phyloP scores from a whole-genome alignment of 1,139 yeast species.

The Citeromyces hawaiiensis region DNA sequence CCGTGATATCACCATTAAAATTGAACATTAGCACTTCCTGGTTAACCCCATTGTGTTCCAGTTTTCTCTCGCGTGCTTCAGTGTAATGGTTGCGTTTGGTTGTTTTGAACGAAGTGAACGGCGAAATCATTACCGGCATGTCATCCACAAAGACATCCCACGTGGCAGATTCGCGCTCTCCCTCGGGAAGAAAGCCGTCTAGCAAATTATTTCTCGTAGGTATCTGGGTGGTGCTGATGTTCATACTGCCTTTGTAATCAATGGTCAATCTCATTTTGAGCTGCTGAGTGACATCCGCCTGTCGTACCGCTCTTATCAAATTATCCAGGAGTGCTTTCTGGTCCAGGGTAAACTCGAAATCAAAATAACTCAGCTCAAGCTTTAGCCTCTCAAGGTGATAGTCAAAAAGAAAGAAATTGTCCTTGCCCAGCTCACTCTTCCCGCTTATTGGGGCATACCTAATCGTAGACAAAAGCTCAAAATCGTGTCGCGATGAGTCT shows the following conservation, averaged over 20 bases:
- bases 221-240: conserved; percentile 34
- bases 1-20: conserved; percentile 48
- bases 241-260: conserved; percentile 31
- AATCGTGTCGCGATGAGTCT: conserved; percentile 13
- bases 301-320: conserved; percentile 27
- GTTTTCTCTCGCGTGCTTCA: conserved; percentile 38
- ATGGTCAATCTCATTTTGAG: conserved; percentile 50
- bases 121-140: conserved; percentile 40
- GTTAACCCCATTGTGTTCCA: conserved; percentile 9
- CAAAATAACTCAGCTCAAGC: conserved; percentile 40
- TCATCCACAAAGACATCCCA: conserved; percentile 58
- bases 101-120: conserved; percentile 84
- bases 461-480: conserved; percentile 53
- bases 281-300: conserved; percentile 21
- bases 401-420: conserved; percentile 39
- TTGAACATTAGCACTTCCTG: conserved; percentile 69
- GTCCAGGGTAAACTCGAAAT: conserved; percentile 30
- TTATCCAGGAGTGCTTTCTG: conserved; percentile 27
- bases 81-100: conserved; percentile 56
- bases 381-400: conserved; percentile 53
- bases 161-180: conserved; percentile 14
- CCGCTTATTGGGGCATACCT: conserved; percentile 55
- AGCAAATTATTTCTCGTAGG: conserved; percentile 24
- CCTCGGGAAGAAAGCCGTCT: conserved; percentile 22
- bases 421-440: conserved; percentile 4